These are phyloP conservation scores for Coriaria nepalensis DNA, from an alignment of 306 rosid species.

Conservation along the genomic window DNA sequence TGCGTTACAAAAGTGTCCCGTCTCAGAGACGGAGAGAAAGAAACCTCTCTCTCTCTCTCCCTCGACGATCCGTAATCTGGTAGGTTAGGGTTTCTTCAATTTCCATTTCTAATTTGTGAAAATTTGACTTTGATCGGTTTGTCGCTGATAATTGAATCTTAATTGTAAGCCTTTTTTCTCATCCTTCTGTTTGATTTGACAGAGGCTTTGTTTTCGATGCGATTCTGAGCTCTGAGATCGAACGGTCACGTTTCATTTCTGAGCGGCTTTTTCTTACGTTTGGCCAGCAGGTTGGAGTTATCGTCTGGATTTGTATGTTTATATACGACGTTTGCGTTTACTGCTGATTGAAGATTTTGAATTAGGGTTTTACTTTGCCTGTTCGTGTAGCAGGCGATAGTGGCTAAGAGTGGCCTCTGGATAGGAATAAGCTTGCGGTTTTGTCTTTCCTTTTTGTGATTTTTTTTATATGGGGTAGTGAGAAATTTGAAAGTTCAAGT, in stretches of 20 bases:
- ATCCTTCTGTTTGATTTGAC: slow-evolving; percentile 2
- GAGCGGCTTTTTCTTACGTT: slow-evolving; percentile 7
- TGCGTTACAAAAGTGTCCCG: too few relatives aligned
- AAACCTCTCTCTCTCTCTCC: too few relatives aligned
- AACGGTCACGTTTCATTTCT: slow-evolving; percentile 27
- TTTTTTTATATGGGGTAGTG: too few relatives aligned
- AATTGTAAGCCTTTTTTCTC: background rate
- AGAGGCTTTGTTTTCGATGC: slow-evolving; percentile 33
- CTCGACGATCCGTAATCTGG: too few relatives aligned
- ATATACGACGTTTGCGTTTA: background rate
- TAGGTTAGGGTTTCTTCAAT: too few relatives aligned
- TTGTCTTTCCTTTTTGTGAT: too few relatives aligned
- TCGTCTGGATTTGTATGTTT: background rate
- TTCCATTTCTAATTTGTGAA: too few relatives aligned
- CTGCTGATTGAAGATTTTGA: background rate
- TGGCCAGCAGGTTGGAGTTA: slow-evolving; percentile 27
- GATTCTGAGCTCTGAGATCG: slow-evolving; percentile 44
- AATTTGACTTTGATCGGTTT: too few relatives aligned
- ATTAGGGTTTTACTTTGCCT: background rate
- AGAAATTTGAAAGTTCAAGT: background rate
- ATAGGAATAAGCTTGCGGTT: too few relatives aligned
- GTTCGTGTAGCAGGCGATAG: background rate
- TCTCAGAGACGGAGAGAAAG: too few relatives aligned
- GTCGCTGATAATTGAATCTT: too few relatives aligned
- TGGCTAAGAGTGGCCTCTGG: background rate